A percentile compares a stretch with the other conserved stretches of the same genome.
These are phyloP conservation scores for Paxillus ammoniavirescens DNA, from an alignment of 768 basidiomycete genomes.

Conservation along the genomic window DNA sequence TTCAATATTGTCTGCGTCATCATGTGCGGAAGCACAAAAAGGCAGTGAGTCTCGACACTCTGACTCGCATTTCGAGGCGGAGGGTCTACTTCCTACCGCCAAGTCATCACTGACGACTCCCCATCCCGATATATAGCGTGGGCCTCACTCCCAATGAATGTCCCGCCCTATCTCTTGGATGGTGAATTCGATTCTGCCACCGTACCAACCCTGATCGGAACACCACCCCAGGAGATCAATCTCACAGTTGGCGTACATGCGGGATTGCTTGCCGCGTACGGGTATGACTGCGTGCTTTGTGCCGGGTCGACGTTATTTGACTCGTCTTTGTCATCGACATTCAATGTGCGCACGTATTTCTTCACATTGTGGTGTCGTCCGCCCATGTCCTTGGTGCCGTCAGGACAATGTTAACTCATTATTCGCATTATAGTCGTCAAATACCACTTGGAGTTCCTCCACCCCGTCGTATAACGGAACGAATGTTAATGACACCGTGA, in stretches of 20 bases:
- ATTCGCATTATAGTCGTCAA: constrained; percentile 12
- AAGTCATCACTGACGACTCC: background rate
- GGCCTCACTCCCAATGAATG: constrained; percentile 24
- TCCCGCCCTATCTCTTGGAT: constrained; percentile 15
- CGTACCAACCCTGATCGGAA: constrained; percentile 21
- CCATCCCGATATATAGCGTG: constrained; percentile 19
- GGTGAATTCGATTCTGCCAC: constrained; percentile 9
- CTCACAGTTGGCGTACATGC: constrained; percentile 21
- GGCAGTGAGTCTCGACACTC: constrained; percentile 9
- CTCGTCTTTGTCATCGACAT: constrained; percentile 21
- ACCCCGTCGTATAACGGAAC: constrained; percentile 17
- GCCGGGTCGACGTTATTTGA: constrained; percentile 20
- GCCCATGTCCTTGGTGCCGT: background rate
- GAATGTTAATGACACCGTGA: constrained; percentile 16
- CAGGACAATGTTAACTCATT: background rate
- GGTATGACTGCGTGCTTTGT: constrained; percentile 26
- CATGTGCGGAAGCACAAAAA: constrained; percentile 11
- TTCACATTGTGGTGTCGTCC: background rate
- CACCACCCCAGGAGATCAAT: constrained; percentile 26
- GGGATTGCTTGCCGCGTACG: constrained; percentile 14
- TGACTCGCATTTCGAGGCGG: too few species aligned
- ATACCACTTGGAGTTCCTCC: constrained; percentile 13
- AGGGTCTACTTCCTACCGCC: too few species aligned
- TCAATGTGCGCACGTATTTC: constrained; percentile 15
- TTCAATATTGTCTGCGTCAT: constrained; percentile 1